Evolutionary conservation across 2,329 filamentous ascomycete genomes (phyloP), one percentile per base, ranked within the genome.

Genomic region (Phaeoacremonium minimum): DNA sequence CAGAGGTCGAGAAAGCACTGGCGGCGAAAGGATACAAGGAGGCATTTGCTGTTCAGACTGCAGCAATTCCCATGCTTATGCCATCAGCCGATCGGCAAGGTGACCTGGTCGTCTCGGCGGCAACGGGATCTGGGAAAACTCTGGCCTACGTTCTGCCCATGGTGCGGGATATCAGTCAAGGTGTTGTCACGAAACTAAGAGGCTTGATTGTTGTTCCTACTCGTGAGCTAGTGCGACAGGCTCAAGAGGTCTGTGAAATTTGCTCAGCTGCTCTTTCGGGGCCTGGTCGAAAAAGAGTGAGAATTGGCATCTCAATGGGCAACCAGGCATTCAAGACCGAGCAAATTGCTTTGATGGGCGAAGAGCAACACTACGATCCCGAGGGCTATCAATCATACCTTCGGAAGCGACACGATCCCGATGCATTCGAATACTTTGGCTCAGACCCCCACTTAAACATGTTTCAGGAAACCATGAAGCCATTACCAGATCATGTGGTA

Each of bases 81-180:
- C 81, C 78, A 15, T 77, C 74, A 1, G 71, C 75, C 29, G 68
- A 75, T 22, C 73, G 80, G 22, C 64, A 75, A 2, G 85, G 87
- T 5, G 93, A 98, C 57, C 62, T 98, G 5, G 83, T 95, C 30
- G 83, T 98, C 4, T 93, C 89, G 7, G 93, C 94, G 0, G 86
- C 91, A 2, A 98, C 93, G 0, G 93, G 93, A 7, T 97, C 93
- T 1, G 93, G 93, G 38, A 98, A 98, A 57, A 98, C 93, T 0
- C 61, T 98, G 13, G 85, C 91, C 1, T 98, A 98, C 52, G 78
- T 91, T 1, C 66, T 98, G 4, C 93, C 93, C 0, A 80, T 98
- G 40, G 75, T 95, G 4, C 79, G 88, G 31, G 81, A 84, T 34
- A 67, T 98, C 33, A 82, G 83, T 46, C 69, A 75, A 19, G 73